Evolutionary conservation across 2,329 filamentous ascomycete species (phyloP).

Genomic region (Fragosphaeria purpurea): DNA sequence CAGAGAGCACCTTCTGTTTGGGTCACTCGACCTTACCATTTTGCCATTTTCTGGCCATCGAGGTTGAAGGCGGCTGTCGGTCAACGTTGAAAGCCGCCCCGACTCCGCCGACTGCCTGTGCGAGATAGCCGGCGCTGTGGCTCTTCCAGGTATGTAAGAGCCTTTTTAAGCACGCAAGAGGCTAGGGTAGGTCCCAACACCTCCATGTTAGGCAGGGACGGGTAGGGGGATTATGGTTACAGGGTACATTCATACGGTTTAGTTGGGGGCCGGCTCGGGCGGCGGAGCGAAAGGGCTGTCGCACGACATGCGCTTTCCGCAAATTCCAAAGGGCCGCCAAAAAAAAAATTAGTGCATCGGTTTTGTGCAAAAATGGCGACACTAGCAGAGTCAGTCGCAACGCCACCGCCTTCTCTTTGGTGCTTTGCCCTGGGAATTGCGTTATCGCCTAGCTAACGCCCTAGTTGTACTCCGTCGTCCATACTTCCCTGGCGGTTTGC

Average conservation of each 20-base stretch:
- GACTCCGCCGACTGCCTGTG: background rate
- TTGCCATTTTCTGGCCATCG: too few relatives aligned
- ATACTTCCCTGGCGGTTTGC: too few relatives aligned
- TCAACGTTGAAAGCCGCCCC: background rate
- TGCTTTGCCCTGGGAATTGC: constrained; percentile 8
- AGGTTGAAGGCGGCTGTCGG: constrained; percentile 2
- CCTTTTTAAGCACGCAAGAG: constrained; percentile 10
- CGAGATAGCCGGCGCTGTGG: background rate
- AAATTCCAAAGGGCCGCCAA: background rate
- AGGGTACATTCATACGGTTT: too few relatives aligned
- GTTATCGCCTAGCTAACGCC: constrained; percentile 3
- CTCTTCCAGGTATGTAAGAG: too few relatives aligned
- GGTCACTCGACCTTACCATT: too few relatives aligned
- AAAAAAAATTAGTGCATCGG: background rate
- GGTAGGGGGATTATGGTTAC: too few relatives aligned
- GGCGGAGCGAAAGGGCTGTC: too few relatives aligned
- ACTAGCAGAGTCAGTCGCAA: constrained; percentile 4
- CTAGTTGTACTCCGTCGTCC: background rate
- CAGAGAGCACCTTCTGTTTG: too few relatives aligned
- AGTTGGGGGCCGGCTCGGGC: too few relatives aligned
- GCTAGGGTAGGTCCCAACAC: background rate
- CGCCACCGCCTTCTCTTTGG: constrained; percentile 7
- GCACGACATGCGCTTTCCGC: too few relatives aligned
- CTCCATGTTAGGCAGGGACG: too few relatives aligned
- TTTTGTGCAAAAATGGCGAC: background rate